Base-by-base conservation (phyloP, 2,329 filamentous ascomycete species). In the Apiospora pterosperma region DNA sequence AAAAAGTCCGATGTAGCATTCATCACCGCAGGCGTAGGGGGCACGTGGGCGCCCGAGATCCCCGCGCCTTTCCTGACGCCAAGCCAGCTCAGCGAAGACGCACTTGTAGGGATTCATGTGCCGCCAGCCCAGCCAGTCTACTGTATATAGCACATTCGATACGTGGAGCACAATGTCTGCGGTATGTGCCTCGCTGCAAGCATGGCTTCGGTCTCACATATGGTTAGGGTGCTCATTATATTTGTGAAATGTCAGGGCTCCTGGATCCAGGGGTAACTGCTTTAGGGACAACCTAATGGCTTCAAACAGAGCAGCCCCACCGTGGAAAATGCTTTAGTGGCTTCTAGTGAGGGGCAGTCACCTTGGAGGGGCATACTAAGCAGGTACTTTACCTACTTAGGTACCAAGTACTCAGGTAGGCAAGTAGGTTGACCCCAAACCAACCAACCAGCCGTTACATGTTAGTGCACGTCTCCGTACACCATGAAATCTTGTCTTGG, bases 1-100 rank as follows among this genome's bases (percentile, higher is more conserved):
- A 52, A 55, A 55, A 55, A 55, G 48, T 55, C 48, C 48, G 48
- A 55, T 55, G 48, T 55, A 55, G 48, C 34, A 55, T 55, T 55
- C 25, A 55, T 55, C 48, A 55, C 48, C 48, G 19, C 48, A 34
- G 48, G 48, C 48, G 48, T 55, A 55, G 48, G 48, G 48, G 48
- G 48, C 48, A 55, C 48, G 48, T 55, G 48, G 48, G 48, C 28
- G 48, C 48, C 48, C 28, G 48, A 55, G 48, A 55, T 55, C 48
- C 48, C 48, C 48, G 48, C 48, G 48, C 34, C 48, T n/a, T 25
- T n/a, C 48, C 48, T 55, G 28, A 34, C 48, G 48, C 48, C 48
- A 55, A 55, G 48, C 31, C 48, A 34, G 25, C 3, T 14, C 48
- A n/a, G 48, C 28, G 28, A 55, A 34, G 48, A 55, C n/a, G n/a